A percentile compares a stretch with the other conserved stretches of the same genome.
phyloP scores from a whole-genome alignment of 2,329 filamentous ascomycete species.

The Phialophora tarda region DNA sequence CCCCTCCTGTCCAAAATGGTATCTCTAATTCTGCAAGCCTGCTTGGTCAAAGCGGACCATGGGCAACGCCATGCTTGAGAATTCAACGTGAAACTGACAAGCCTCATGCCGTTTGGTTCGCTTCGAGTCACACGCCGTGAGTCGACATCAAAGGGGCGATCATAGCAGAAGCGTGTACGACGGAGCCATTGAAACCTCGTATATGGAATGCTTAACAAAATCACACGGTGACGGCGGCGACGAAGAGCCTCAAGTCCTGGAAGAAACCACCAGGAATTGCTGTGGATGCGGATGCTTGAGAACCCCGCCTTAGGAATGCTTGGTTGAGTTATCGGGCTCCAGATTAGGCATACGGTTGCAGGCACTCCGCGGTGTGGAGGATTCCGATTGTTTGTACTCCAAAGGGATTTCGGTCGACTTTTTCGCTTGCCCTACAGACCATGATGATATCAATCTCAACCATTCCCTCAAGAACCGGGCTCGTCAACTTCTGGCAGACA shows the following conservation, averaged over 20 bases:
- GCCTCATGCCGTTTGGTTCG: neutral
- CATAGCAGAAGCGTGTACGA: neutral
- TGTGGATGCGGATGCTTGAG: neutral
- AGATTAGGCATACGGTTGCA: neutral
- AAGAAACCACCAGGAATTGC: neutral
- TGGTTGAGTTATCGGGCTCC: neutral
- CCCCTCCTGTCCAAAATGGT: neutral
- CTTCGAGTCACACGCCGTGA: neutral
- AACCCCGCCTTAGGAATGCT: neutral
- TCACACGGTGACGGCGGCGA: neutral
- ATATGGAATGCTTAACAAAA: neutral
- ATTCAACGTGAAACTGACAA: neutral
- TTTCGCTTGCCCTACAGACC: neutral
- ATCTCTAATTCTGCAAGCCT: constrained; percentile 1
- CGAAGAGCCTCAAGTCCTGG: neutral
- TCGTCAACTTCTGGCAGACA: neutral
- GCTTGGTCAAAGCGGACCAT: constrained; percentile 5
- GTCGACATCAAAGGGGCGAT: neutral
- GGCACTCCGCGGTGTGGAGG: neutral
- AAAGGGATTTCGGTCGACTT: neutral
- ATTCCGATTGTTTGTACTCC: neutral
- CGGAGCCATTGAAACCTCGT: neutral
- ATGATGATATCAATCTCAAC: neutral
- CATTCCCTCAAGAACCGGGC: neutral
- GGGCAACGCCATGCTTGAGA: neutral